Evolutionary conservation across 2,329 filamentous ascomycete genomes (phyloP).

Genomic region (Fusarium foetens): DNA sequence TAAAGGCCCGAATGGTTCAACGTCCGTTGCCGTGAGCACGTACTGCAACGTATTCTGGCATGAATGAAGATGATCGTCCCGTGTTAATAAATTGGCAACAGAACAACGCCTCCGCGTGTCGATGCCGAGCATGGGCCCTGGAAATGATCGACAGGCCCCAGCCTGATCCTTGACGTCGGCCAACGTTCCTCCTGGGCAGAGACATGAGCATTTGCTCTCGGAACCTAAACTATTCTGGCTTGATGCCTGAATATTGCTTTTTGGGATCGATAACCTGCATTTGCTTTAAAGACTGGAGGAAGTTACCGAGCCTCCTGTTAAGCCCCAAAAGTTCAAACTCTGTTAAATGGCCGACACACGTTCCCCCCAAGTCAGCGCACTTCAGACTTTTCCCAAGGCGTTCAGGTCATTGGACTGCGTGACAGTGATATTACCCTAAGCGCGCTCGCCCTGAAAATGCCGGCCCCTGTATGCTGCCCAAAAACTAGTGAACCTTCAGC

Average conservation of each 20-base stretch:
- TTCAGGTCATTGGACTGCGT: neutral
- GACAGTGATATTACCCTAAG: neutral
- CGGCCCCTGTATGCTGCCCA: neutral
- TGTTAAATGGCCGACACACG: neutral
- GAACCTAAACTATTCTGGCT: neutral
- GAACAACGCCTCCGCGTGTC: neutral
- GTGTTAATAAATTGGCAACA: neutral
- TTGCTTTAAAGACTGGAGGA: no score
- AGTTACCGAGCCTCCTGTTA: neutral
- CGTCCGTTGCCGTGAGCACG: neutral
- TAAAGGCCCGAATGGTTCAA: neutral
- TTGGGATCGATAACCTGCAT: neutral
- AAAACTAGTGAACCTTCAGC: neutral
- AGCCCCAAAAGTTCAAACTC: neutral
- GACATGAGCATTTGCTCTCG: neutral
- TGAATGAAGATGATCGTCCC: neutral
- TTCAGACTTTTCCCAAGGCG: neutral
- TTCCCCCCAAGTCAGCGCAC: neutral
- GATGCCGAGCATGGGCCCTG: neutral
- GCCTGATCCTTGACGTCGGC: neutral
- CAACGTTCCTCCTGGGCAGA: neutral
- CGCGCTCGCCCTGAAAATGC: conserved; percentile 2
- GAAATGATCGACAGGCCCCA: neutral
- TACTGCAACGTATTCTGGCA: neutral
- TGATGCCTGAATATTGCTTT: neutral